phyloP scores from a whole-genome alignment of 495 filamentous ascomycete genomes.

The Podospora pseudoanserina region DNA sequence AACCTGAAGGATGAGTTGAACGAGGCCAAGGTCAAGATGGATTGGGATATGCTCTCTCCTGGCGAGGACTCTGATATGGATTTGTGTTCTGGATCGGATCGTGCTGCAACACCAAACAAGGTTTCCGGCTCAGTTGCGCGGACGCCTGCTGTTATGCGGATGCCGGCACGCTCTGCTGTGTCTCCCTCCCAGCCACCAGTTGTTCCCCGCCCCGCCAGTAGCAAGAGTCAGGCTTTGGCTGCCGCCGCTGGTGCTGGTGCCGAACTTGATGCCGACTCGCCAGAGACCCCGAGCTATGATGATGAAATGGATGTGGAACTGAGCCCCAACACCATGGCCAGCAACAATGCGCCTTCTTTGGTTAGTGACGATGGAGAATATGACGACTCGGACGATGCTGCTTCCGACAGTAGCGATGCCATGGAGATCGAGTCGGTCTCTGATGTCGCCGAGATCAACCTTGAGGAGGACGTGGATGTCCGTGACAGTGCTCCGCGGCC shows the following conservation, averaged over 20 bases:
- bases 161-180: conserved; percentile 57
- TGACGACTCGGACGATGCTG: conserved; percentile 52
- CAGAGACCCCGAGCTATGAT: conserved; percentile 43
- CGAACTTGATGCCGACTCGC: conserved; percentile 25
- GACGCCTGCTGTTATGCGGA: conserved; percentile 43
- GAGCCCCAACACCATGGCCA: conserved; percentile 74
- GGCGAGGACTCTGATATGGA: conserved; percentile 50
- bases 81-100: conserved; percentile 21
- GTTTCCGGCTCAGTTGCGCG: conserved; percentile 28
- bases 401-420: conserved; percentile 43
- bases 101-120: conserved; percentile 22
- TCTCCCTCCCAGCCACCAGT: conserved; percentile 43
- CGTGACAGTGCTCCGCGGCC: conserved; percentile 36
- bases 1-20: conserved; percentile 60
- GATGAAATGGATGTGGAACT: conserved; percentile 60
- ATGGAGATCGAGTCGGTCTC: conserved; percentile 42
- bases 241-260: neutral
- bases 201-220: conserved; percentile 51
- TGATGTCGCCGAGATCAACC: conserved; percentile 48
- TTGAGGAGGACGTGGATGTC: conserved; percentile 41
- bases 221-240: conserved; percentile 45
- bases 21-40: conserved; percentile 54
- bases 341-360: conserved; percentile 77
- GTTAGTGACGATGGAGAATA: conserved; percentile 85
- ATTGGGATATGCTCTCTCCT: conserved; percentile 49